Evolutionary conservation across 805 yeast species (phyloP).

Genomic region (Candida caryicola): DNA sequence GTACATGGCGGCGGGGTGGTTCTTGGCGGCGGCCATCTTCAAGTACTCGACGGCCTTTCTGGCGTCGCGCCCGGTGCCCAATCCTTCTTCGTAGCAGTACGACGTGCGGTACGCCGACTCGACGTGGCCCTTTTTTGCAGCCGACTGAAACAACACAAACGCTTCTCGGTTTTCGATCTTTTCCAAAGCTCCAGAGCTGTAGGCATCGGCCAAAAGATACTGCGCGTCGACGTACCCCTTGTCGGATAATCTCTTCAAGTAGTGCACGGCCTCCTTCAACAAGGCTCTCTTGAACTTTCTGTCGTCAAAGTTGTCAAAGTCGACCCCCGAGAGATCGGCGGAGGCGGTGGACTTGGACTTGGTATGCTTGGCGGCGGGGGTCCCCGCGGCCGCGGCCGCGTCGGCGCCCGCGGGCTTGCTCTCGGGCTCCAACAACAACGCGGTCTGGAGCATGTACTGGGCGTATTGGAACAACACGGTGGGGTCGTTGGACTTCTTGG

Average conservation of each 20-base stretch:
- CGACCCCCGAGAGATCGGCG: conserved; percentile 15
- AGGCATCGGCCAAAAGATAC: conserved; percentile 86
- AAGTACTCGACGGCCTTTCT: conserved; percentile 80
- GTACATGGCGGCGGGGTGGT: conserved; percentile 96
- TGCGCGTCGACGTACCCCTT: conserved; percentile 89
- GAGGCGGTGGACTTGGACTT: conserved; percentile 22
- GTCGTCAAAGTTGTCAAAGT: conserved; percentile 12
- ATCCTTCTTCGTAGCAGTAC: conserved; percentile 87
- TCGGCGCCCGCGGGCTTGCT: conserved; percentile 1
- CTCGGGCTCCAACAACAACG: conserved; percentile 53
- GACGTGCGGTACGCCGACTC: conserved; percentile 92
- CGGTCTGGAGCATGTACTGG: conserved; percentile 84
- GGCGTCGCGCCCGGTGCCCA: conserved; percentile 88
- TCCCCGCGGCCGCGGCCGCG: neutral
- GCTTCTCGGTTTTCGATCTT: conserved; percentile 78
- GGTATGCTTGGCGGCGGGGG: conserved; percentile 17
- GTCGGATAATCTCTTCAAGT: conserved; percentile 68
- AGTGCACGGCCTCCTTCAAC: conserved; percentile 72
- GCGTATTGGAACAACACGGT: conserved; percentile 87
- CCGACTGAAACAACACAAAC: conserved; percentile 71
- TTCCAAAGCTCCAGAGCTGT: conserved; percentile 79
- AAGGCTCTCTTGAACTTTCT: conserved; percentile 47
- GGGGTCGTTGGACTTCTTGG: conserved; percentile 81
- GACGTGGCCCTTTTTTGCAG: conserved; percentile 91
- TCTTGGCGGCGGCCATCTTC: conserved; percentile 82